Percentiles rank a stretch among this genome's conserved stretches.
Conservation (phyloP, 495 filamentous ascomycete species). For the Staphylotrichum longicolle region DNA sequence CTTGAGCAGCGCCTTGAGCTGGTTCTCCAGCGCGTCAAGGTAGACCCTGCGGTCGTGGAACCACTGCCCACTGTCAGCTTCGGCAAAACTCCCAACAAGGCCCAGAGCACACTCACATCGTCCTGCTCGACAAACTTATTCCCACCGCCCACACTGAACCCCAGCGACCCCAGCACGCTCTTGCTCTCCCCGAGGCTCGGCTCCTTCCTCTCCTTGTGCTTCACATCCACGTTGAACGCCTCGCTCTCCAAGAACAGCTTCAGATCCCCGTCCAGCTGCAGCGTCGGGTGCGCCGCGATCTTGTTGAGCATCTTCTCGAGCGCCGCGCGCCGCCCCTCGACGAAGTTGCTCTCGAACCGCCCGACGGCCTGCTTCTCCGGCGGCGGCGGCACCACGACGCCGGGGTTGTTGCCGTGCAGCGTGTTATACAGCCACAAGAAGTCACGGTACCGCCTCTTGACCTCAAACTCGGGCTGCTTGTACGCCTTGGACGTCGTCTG, state of each 20-base stretch:
- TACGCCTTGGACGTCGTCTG: slow-evolving; percentile 96
- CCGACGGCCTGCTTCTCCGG: slow-evolving; percentile 98
- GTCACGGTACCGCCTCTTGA: slow-evolving; percentile 90
- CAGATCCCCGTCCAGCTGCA: slow-evolving; percentile 89
- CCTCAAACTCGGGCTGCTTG: slow-evolving; percentile 81
- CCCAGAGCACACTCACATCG: slow-evolving; percentile 61
- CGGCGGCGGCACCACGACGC: slow-evolving; percentile 90
- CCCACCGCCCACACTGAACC: slow-evolving; percentile 68
- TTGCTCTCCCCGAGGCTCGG: slow-evolving; percentile 85
- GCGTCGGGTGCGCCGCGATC: slow-evolving; percentile 80
- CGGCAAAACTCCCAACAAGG: not conserved
- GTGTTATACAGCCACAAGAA: slow-evolving; percentile 97
- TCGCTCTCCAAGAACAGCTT: slow-evolving; percentile 98
- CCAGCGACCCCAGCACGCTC: slow-evolving; percentile 83
- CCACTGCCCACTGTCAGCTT: slow-evolving; percentile 57
- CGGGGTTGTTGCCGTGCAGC: slow-evolving; percentile 89
- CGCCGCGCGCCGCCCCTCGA: slow-evolving; percentile 84
- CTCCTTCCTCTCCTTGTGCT: slow-evolving; percentile 93
- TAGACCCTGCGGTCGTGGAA: slow-evolving; percentile 96
- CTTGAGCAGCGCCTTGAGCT: slow-evolving; percentile 90
- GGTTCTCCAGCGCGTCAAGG: slow-evolving; percentile 89
- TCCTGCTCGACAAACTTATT: slow-evolving; percentile 96
- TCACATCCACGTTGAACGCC: slow-evolving; percentile 90
- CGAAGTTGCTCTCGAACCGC: slow-evolving; percentile 94
- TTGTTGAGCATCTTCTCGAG: slow-evolving; percentile 97